phyloP scores from a whole-genome alignment of 2,329 filamentous ascomycete species.

The Sporothrix curviconia region DNA sequence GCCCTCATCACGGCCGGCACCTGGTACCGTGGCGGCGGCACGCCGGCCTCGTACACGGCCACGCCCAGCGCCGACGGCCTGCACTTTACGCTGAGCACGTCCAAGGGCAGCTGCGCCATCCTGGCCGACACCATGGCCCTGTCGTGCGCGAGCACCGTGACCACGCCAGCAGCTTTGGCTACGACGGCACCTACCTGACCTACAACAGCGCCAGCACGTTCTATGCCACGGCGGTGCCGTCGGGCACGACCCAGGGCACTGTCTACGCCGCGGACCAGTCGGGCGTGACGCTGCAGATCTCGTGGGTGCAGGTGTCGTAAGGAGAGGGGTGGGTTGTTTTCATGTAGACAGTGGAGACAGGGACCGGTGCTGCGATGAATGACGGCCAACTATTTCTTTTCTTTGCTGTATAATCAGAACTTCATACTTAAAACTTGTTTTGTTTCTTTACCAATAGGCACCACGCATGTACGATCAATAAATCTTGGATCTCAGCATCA shows the following conservation, averaged over 20 bases:
- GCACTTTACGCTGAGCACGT: conserved; percentile 22
- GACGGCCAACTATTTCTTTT: neutral
- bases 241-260: conserved; percentile 20
- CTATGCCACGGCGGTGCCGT: conserved; percentile 21
- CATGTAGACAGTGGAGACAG: no score
- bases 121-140: conserved; percentile 15
- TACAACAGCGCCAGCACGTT: conserved; percentile 20
- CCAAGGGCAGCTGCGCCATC: conserved; percentile 23
- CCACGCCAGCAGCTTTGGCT: conserved; percentile 21
- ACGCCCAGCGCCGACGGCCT: conserved; percentile 19
- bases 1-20: conserved; percentile 23
- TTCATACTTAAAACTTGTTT: no score
- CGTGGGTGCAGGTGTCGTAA: conserved; percentile 17
- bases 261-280: conserved; percentile 20
- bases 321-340: no score
- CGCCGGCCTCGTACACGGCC: conserved; percentile 24
- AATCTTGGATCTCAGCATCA: no score
- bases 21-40: conserved; percentile 25
- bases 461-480: no score
- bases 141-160: conserved; percentile 18
- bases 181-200: conserved; percentile 23
- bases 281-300: conserved; percentile 21
- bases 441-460: no score
- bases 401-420: neutral
- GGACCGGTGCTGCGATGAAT: no score